Evolutionary conservation across 164 flowering plant genomes (phyloP), one percentile per base, ranked within the genome.

Genomic region (Annona cherimola): DNA sequence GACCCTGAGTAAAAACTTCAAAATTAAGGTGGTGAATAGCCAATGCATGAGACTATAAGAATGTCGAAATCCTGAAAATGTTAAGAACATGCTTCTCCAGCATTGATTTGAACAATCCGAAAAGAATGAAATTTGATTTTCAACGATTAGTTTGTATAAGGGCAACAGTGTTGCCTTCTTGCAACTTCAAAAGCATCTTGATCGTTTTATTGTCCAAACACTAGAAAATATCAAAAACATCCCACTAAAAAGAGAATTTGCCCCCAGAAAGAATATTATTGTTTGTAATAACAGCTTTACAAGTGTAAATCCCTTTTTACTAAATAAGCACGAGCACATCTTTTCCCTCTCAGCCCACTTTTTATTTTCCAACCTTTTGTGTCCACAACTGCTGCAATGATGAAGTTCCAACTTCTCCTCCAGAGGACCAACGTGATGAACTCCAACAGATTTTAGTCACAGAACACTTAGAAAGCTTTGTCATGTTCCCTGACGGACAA

Each of bases 1-100:
- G 75, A 66, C 67, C 44, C 66, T 26, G 45, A 68, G 71, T 41
- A 50, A 71, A 65, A 41, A 40, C 19, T 46, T 41, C 42, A 54
- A 70, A 62, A 20, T 20, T 62, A n/a, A 61, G 1, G 63, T 39
- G 9, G 45, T 0, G 55, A 54, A 35, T 18, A 61, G 63, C 35
- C 63, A 11, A 20, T 12, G 63, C 8, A 61, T 50, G 57, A 50
- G 35, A 50, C 14, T 9, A 50, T 50, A 50, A 50, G 9, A 50
- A 50, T 12, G 14, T 11, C 5, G 57, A 50, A 50, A 50, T 50
- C 57, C 57, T 50, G 14, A 50, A 50, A 50, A 50, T 16, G 14
- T 50, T 9, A 50, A 50, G 14, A 11, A 50, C 14, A 50, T 50
- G 57, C 57, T 12, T 50, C 57, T 50, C 57, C 57, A 50, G 14